Evolutionary conservation across 306 rosid genomes (phyloP).

Genomic region (Rosa lucieae): DNA sequence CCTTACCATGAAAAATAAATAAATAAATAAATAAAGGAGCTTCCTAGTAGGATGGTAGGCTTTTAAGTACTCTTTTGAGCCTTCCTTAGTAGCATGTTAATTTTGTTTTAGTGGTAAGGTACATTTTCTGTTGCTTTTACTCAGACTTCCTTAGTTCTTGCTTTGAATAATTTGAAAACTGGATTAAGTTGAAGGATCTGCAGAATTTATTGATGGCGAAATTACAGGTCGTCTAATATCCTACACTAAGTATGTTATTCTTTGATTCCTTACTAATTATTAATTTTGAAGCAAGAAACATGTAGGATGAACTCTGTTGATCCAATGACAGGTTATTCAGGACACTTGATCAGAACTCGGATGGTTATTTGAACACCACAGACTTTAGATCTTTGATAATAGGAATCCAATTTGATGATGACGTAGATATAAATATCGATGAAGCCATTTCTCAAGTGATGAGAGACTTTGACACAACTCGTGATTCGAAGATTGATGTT

Average conservation of each 20-base stretch:
- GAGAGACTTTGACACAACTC: constrained; percentile 26
- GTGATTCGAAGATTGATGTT: constrained; percentile 4
- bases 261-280: not conserved
- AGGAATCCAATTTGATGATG: constrained; percentile 39
- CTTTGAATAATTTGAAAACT: not conserved
- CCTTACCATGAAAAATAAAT: not conserved
- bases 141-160: not conserved
- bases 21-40: not conserved
- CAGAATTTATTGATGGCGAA: not conserved
- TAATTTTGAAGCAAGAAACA: not conserved
- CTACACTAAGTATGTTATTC: too few species aligned
- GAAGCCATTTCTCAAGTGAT: constrained; percentile 32
- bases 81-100: not conserved
- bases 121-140: not conserved
- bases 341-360: constrained; percentile 30
- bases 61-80: too few species aligned
- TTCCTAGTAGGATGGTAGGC: not conserved
- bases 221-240: too few species aligned
- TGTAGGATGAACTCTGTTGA: not conserved
- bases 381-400: constrained; percentile 40
- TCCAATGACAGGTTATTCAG: constrained; percentile 34
- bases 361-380: constrained; percentile 29
- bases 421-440: constrained; percentile 15
- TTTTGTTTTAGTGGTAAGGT: too few species aligned
- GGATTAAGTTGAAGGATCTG: not conserved